Evolutionary conservation across 2,329 filamentous ascomycete genomes (phyloP).

Genomic region (Trichoderma guizhouense): DNA sequence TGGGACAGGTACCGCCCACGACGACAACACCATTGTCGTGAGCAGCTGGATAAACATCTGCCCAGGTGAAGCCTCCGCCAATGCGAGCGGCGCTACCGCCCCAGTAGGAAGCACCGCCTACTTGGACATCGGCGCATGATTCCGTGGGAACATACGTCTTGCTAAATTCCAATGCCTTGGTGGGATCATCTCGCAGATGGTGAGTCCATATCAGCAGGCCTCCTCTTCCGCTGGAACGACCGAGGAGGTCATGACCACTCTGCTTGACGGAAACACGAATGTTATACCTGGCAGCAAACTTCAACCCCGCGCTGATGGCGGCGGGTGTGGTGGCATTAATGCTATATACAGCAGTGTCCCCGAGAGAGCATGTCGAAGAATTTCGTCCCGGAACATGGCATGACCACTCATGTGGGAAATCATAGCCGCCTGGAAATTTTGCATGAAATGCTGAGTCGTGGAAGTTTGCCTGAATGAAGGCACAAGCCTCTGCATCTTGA

Average conservation of each 20-base stretch:
- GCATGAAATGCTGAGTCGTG: background rate
- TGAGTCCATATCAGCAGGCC: background rate
- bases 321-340: background rate
- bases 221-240: too few relatives aligned
- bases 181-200: background rate
- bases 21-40: slow-evolving; percentile 32
- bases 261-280: too few relatives aligned
- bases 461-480: background rate
- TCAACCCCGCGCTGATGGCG: too few relatives aligned
- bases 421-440: background rate
- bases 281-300: too few relatives aligned
- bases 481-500: background rate
- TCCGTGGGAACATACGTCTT: background rate
- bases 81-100: slow-evolving; percentile 35
- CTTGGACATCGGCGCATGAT: background rate
- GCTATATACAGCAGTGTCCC: background rate
- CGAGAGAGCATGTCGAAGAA: background rate
- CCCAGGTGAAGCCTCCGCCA: slow-evolving; percentile 34
- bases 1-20: slow-evolving; percentile 31
- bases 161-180: background rate
- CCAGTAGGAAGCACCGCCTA: slow-evolving; percentile 22
- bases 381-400: background rate
- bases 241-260: too few relatives aligned
- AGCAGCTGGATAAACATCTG: slow-evolving; percentile 33
- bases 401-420: background rate